A percentile compares a stretch with the other conserved stretches of the same genome.
Evolutionary conservation across 495 filamentous ascomycete species (phyloP).

Genomic region (Chlorociboria aeruginascens): DNA sequence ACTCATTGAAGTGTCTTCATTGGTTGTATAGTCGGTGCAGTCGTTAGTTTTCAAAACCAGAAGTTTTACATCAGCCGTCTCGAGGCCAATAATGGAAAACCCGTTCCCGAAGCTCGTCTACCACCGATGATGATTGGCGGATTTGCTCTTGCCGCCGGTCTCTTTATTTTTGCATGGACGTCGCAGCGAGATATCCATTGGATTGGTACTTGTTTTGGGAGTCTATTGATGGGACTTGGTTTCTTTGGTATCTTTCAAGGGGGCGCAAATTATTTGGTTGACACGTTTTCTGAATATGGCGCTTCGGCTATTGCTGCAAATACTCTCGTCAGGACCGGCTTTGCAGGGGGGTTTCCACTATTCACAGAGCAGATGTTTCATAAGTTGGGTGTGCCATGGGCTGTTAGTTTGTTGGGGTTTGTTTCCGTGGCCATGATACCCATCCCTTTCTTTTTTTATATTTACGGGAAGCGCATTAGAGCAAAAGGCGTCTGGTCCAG

Average conservation of each 20-base stretch:
- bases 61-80: constrained; percentile 54
- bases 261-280: constrained; percentile 37
- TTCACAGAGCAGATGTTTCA: constrained; percentile 53
- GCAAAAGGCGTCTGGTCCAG: no score
- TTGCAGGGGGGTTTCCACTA: constrained; percentile 53
- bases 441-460: constrained; percentile 40
- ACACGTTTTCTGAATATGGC: constrained; percentile 49
- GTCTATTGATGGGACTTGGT: constrained; percentile 63
- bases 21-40: constrained; percentile 48
- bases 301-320: constrained; percentile 58
- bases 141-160: constrained; percentile 33
- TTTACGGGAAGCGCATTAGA: neutral
- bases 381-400: constrained; percentile 51
- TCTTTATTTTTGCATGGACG: constrained; percentile 73
- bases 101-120: constrained; percentile 59
- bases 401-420: constrained; percentile 49
- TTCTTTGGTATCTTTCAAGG: constrained; percentile 26
- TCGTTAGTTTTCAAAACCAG: constrained; percentile 56
- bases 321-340: constrained; percentile 50
- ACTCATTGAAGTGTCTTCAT: no score
- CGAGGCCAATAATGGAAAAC: constrained; percentile 45
- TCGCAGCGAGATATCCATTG: constrained; percentile 50
- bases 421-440: constrained; percentile 51
- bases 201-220: constrained; percentile 56
- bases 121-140: constrained; percentile 75